A percentile compares a stretch with the other conserved stretches of the same genome.
Evolutionary conservation across 257 asterid genomes (phyloP).

Genomic region (Scutellaria barbata): DNA sequence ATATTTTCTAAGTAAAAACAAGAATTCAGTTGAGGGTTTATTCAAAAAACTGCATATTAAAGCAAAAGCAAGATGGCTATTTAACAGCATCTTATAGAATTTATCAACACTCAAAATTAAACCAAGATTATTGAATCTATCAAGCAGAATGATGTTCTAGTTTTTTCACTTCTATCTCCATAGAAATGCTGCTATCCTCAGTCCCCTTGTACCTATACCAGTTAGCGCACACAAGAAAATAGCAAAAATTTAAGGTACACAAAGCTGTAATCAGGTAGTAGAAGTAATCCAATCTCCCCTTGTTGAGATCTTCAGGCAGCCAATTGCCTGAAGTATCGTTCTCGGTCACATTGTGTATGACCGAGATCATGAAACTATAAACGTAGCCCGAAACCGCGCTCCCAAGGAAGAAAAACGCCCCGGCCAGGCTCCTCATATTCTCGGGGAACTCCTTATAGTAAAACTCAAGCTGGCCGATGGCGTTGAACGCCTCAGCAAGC

Average conservation of each 20-base stretch:
- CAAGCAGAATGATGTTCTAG: constrained; percentile 46
- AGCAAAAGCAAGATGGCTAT: too few relatives aligned
- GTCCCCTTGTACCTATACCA: constrained; percentile 78
- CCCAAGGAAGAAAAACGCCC: constrained; percentile 59
- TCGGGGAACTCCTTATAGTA: constrained; percentile 79
- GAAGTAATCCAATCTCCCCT: constrained; percentile 74
- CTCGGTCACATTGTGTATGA: constrained; percentile 53
- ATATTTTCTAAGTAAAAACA: too few relatives aligned
- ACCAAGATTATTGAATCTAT: neutral
- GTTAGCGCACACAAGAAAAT: constrained; percentile 58
- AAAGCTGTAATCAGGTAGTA: constrained; percentile 58
- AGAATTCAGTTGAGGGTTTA: too few relatives aligned
- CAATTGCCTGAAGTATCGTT: constrained; percentile 52
- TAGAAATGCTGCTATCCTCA: constrained; percentile 24
- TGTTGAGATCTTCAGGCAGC: constrained; percentile 79
- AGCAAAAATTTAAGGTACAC: constrained; percentile 51
- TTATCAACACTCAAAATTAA: too few relatives aligned
- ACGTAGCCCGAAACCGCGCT: constrained; percentile 55
- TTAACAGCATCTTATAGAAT: too few relatives aligned
- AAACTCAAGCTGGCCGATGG: constrained; percentile 70
- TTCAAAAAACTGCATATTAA: too few relatives aligned
- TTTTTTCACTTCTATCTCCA: constrained; percentile 49
- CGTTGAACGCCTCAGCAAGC: constrained; percentile 61
- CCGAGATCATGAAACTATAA: constrained; percentile 50
- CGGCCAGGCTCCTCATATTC: constrained; percentile 81